Evolutionary conservation across 2,329 filamentous ascomycete genomes (phyloP).

Genomic region (Apiospora phragmitis): DNA sequence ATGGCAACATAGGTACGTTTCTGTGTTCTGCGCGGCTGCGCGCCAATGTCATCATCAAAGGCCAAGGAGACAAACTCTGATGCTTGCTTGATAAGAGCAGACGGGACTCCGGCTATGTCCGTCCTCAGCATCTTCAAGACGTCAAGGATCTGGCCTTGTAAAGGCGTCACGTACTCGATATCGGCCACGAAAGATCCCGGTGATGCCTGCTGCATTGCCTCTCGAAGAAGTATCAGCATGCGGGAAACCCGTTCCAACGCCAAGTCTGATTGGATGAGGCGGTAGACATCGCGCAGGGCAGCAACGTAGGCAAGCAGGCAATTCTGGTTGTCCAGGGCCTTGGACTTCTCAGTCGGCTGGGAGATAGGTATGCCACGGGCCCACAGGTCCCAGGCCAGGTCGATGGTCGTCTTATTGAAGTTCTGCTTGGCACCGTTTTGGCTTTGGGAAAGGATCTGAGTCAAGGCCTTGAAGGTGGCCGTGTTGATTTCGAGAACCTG

Average conservation of each 20-base stretch:
- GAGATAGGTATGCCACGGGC: conserved; percentile 61
- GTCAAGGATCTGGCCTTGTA: conserved; percentile 71
- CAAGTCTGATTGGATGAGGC: conserved; percentile 66
- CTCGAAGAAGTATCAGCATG: conserved; percentile 71
- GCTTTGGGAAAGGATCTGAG: conserved; percentile 59
- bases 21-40: conserved; percentile 33
- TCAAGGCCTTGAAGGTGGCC: conserved; percentile 67
- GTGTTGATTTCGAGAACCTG: conserved; percentile 70
- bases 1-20: conserved; percentile 86
- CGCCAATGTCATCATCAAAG: conserved; percentile 48
- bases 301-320: conserved; percentile 84
- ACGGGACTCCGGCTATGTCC: conserved; percentile 63
- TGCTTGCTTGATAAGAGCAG: conserved; percentile 67
- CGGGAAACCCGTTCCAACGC: conserved; percentile 60
- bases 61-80: conserved; percentile 72
- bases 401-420: conserved; percentile 54
- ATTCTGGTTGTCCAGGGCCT: conserved; percentile 69
- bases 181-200: conserved; percentile 70
- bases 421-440: conserved; percentile 42
- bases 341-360: conserved; percentile 41
- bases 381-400: conserved; percentile 71
- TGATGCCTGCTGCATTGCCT: conserved; percentile 70
- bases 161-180: conserved; percentile 68
- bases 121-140: conserved; percentile 68
- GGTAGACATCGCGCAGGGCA: conserved; percentile 75